These are phyloP conservation scores for Parastagonospora avenae DNA, from an alignment of 2,329 filamentous ascomycete species.

Conservation along the genomic window DNA sequence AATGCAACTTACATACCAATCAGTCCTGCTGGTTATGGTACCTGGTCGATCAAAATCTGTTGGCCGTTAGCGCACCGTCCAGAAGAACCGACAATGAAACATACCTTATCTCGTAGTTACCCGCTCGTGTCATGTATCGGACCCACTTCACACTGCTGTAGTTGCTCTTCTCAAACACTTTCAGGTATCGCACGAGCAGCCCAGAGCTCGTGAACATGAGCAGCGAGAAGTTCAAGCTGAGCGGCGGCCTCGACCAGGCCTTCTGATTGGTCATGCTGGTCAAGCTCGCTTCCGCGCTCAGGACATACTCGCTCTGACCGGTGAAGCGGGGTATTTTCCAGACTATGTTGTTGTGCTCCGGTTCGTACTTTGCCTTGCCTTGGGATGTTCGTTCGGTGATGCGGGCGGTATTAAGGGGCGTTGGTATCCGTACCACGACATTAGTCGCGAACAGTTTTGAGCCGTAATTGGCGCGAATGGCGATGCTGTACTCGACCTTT, in stretches of 20 bases:
- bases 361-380: conserved; percentile 98
- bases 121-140: conserved; percentile 96
- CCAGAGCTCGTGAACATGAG: conserved; percentile 99
- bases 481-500: conserved; percentile 98
- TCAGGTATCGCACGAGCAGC: conserved; percentile 88
- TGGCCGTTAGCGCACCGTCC: neutral
- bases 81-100: conserved; percentile 3
- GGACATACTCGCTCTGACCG: conserved; percentile 93
- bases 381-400: conserved; percentile 93
- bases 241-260: conserved; percentile 90
- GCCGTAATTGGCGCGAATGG: conserved; percentile 95
- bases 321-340: conserved; percentile 99
- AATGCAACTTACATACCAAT: conserved; percentile 23
- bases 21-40: conserved; percentile 2
- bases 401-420: conserved; percentile 92
- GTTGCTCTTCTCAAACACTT: conserved; percentile 99
- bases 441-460: conserved; percentile 97
- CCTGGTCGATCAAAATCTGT: conserved; percentile 12
- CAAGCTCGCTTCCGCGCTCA: conserved; percentile 90
- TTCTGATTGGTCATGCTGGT: conserved; percentile 99
- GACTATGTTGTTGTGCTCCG: conserved; percentile 95
- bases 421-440: conserved; percentile 91
- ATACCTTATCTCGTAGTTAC: conserved; percentile 94
- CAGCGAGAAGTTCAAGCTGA: conserved; percentile 89
- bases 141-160: conserved; percentile 99